Base-by-base conservation (phyloP, 1,139 yeast species). In the Diutina scorzettiae region DNA sequence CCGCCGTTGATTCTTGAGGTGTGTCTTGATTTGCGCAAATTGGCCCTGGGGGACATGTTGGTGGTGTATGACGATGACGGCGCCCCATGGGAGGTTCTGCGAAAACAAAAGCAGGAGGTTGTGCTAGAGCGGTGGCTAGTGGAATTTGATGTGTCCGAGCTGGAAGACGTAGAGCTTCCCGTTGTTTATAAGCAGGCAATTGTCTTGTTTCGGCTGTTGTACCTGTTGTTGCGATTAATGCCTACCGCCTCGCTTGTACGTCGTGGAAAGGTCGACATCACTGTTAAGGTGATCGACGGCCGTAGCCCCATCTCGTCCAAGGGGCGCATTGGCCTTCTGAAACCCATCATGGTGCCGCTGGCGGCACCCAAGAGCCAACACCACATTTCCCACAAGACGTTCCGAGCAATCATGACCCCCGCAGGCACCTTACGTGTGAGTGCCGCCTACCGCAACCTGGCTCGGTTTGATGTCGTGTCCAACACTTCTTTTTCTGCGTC, bases 101-200 rank as follows among this genome's bases (percentile, higher is more conserved):
- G 66, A 44, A 54, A 55, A 23, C 77, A 72, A 53, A 81, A 80
- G 52, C 66, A 76, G 12, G 97, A 89, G 58, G 75, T 91, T 16
- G 96, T 91, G 2, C 62, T 91, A 45, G 98, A 91, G 56, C 69
- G 98, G 46, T 91, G 98, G 98, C 66, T 86, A 21, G 64, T 91
- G 31, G 95, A 87, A 57, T 74, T 87, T 48, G 89, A 81, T 51
- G 64, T 63, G 12, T 51, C 57, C 9, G 47, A 56, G 1, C 50
- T 57, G 3, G 33, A 28, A n/a, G 71, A 63, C 42, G 39, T 23
- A 18, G 89, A 82, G 46, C 64, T 82, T 20, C 86, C 93, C 0
- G 59, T 69, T 23, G 73, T 83, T 14, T 84, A 85, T 63, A 84
- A 83, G 54, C 83, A 81, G 51, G 75, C 91, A 27, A 75, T 84